Percentiles rank a stretch among this genome's conserved stretches.
phyloP scores from a whole-genome alignment of 495 filamentous ascomycete species.

The Penicillium samsonianum region DNA sequence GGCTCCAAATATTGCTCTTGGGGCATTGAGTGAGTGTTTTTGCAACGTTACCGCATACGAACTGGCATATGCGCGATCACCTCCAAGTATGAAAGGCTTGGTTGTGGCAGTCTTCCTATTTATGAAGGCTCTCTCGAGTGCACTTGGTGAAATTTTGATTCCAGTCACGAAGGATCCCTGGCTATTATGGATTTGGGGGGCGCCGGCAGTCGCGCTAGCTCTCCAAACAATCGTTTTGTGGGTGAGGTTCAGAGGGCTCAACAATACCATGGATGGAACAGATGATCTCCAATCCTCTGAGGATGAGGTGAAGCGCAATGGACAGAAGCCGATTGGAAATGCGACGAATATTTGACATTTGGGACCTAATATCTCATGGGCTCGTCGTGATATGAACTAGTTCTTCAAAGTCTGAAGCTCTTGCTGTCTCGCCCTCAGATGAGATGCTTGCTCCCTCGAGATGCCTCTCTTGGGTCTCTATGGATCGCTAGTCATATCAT shows the following conservation, averaged over 20 bases:
- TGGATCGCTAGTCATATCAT: neutral
- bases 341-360: neutral
- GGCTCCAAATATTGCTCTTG: conserved; percentile 50
- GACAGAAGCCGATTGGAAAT: neutral
- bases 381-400: too few relatives aligned
- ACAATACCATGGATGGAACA: conserved; percentile 23
- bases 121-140: conserved; percentile 52
- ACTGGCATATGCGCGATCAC: conserved; percentile 71
- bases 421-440: too few relatives aligned
- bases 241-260: conserved; percentile 45
- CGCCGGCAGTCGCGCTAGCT: conserved; percentile 48
- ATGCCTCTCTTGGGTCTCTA: neutral
- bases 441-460: too few relatives aligned
- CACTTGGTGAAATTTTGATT: conserved; percentile 57
- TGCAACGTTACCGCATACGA: conserved; percentile 70
- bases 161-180: conserved; percentile 64
- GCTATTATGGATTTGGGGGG: conserved; percentile 56
- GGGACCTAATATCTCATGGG: neutral
- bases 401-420: too few relatives aligned
- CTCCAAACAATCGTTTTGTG: conserved; percentile 52
- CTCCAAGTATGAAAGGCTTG: conserved; percentile 66
- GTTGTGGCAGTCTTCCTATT: conserved; percentile 65
- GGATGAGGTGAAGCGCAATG: too few relatives aligned
- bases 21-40: conserved; percentile 68
- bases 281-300: neutral